Conservation (phyloP, 1,139 yeast species). For the Debaryomyces fabryi region DNA sequence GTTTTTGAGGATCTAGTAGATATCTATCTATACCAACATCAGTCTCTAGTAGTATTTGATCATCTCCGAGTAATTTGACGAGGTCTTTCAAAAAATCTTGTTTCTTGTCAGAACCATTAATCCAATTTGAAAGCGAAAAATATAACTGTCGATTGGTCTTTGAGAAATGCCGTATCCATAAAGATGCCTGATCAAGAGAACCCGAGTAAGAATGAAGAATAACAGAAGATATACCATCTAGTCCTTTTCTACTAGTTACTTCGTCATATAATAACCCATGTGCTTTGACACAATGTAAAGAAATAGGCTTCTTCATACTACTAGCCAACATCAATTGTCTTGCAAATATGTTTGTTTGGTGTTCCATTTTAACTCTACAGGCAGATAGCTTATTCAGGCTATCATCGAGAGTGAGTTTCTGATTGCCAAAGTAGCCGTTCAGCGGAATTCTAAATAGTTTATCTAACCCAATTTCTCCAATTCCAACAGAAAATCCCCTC, state of each 20-base stretch:
- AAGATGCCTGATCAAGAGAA: slow-evolving; percentile 61
- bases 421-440: slow-evolving; percentile 56
- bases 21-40: slow-evolving; percentile 38
- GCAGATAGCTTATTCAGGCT: slow-evolving; percentile 34
- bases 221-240: slow-evolving; percentile 34
- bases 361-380: slow-evolving; percentile 58
- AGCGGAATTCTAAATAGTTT: slow-evolving; percentile 70
- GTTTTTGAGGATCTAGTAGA: slow-evolving; percentile 15
- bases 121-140: slow-evolving; percentile 64
- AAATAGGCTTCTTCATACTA: slow-evolving; percentile 52
- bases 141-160: slow-evolving; percentile 26
- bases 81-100: slow-evolving; percentile 27
- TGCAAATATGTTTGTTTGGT: slow-evolving; percentile 60
- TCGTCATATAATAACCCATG: slow-evolving; percentile 62
- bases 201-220: slow-evolving; percentile 90
- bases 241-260: slow-evolving; percentile 20
- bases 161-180: slow-evolving; percentile 49
- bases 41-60: slow-evolving; percentile 40
- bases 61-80: slow-evolving; percentile 21
- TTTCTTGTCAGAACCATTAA: slow-evolving; percentile 48
- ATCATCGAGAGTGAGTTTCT: slow-evolving; percentile 13
- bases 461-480: slow-evolving; percentile 94
- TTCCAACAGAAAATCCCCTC: slow-evolving; percentile 27
- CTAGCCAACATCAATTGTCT: slow-evolving; percentile 59
- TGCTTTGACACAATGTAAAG: slow-evolving; percentile 84